Evolutionary conservation across 306 rosid species (phyloP).

Genomic region (Datisca glomerata): DNA sequence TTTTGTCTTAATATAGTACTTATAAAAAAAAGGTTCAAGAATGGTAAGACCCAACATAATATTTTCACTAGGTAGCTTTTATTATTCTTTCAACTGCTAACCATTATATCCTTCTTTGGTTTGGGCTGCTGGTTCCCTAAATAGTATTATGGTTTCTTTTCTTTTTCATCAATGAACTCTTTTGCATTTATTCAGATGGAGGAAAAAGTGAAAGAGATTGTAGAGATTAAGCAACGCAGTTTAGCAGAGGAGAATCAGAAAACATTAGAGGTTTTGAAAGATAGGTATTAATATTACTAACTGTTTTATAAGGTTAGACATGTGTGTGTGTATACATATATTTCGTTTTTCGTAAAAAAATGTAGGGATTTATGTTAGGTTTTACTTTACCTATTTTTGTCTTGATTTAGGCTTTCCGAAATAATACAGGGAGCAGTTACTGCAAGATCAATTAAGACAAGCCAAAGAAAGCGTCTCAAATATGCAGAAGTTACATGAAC

Average conservation of each 20-base stretch:
- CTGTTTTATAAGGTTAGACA: no score
- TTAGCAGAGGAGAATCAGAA: constrained; percentile 97
- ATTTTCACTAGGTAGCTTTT: no score
- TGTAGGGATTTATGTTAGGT: not conserved
- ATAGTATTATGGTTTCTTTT: no score
- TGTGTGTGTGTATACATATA: not conserved
- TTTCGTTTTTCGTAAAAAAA: not conserved
- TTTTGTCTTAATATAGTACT: no score
- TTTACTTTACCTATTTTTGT: constrained; percentile 7
- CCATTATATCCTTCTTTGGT: no score
- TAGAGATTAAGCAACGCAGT: constrained; percentile 94
- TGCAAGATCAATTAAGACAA: constrained; percentile 86
- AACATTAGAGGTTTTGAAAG: constrained; percentile 79
- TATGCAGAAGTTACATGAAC: constrained; percentile 89
- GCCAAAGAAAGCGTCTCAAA: constrained; percentile 92
- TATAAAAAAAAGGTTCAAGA: no score
- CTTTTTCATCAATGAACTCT: constrained; percentile 14
- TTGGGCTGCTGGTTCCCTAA: not conserved
- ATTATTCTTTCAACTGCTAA: no score
- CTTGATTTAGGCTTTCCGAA: constrained; percentile 12
- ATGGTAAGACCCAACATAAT: no score
- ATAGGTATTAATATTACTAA: constrained; percentile 34
- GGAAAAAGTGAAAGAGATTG: constrained; percentile 90
- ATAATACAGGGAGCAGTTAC: constrained; percentile 62
- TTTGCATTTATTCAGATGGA: constrained; percentile 54